Conservation (phyloP, 2,329 filamentous ascomycete genomes). For the Trichoderma citrinoviride region DNA sequence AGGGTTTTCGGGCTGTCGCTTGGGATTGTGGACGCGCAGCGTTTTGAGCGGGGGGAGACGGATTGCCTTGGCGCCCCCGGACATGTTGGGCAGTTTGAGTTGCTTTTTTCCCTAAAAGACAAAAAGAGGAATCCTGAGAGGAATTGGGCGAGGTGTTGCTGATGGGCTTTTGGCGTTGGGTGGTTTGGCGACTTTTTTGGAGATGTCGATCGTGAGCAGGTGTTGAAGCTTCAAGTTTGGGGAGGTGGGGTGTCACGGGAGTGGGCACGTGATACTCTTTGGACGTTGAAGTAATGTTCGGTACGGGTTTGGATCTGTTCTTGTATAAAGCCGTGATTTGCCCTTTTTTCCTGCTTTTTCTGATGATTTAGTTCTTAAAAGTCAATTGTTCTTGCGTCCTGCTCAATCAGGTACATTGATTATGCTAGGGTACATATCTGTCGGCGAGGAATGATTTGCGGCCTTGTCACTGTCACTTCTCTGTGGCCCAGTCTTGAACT, state of each 20-base stretch:
- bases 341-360: too few relatives aligned
- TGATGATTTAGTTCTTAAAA: too few relatives aligned
- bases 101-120: too few relatives aligned
- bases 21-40: conserved; percentile 55
- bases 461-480: too few relatives aligned
- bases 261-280: conserved; percentile 6
- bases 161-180: background rate
- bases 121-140: background rate
- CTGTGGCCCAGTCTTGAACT: too few relatives aligned
- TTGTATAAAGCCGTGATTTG: background rate
- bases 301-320: background rate
- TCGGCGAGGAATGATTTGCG: too few relatives aligned
- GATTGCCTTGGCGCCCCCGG: conserved; percentile 49
- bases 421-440: too few relatives aligned
- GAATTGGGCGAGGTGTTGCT: background rate
- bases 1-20: conserved; percentile 49
- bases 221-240: background rate
- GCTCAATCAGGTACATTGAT: too few relatives aligned
- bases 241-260: conserved; percentile 13
- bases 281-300: too few relatives aligned
- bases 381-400: too few relatives aligned
- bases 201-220: background rate
- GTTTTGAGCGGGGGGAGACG: conserved; percentile 56
- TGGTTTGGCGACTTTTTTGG: conserved; percentile 2
- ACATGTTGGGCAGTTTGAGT: conserved; percentile 39